These are phyloP conservation scores for Epichloe sylvatica DNA, from an alignment of 2,329 filamentous ascomycete species.

Conservation along the genomic window DNA sequence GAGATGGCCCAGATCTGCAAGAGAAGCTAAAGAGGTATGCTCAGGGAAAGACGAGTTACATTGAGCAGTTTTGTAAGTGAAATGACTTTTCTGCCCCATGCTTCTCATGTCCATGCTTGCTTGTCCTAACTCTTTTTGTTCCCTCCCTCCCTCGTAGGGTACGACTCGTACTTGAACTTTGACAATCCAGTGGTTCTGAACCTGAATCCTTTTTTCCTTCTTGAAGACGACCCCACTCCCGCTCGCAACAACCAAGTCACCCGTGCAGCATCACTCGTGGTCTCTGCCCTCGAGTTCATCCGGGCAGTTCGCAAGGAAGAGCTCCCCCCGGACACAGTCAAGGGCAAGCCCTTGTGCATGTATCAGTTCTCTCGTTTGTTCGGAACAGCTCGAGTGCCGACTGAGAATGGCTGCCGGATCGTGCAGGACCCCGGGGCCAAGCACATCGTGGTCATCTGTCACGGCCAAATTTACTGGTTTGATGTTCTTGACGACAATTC, in stretches of 20 bases:
- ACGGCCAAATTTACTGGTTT: slow-evolving; percentile 98
- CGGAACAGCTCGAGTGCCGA: slow-evolving; percentile 86
- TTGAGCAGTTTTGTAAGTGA: slow-evolving; percentile 90
- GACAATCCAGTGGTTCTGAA: slow-evolving; percentile 97
- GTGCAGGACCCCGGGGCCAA: slow-evolving; percentile 87
- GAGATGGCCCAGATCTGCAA: slow-evolving; percentile 73
- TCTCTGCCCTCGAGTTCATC: slow-evolving; percentile 84
- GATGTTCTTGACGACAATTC: slow-evolving; percentile 90
- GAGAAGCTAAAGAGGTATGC: slow-evolving; percentile 86
- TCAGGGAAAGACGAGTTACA: slow-evolving; percentile 82
- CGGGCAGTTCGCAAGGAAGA: slow-evolving; percentile 87
- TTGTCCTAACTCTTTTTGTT: slow-evolving; percentile 4
- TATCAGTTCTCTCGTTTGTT: slow-evolving; percentile 95
- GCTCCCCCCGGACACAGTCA: slow-evolving; percentile 73
- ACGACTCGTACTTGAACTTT: slow-evolving; percentile 95
- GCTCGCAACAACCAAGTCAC: slow-evolving; percentile 95
- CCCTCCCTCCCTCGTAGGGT: slow-evolving; percentile 46
- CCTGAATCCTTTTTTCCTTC: slow-evolving; percentile 84
- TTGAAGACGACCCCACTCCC: slow-evolving; percentile 94
- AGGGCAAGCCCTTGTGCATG: slow-evolving; percentile 83
- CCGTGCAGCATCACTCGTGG: slow-evolving; percentile 77
- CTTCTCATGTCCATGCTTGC: not conserved
- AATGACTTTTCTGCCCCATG: not conserved
- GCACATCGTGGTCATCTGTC: slow-evolving; percentile 84
- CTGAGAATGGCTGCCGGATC: slow-evolving; percentile 88